Evolutionary conservation across 2,329 filamentous ascomycete genomes (phyloP), one percentile per base, ranked within the genome.

Genomic region (Penicillium expansum): DNA sequence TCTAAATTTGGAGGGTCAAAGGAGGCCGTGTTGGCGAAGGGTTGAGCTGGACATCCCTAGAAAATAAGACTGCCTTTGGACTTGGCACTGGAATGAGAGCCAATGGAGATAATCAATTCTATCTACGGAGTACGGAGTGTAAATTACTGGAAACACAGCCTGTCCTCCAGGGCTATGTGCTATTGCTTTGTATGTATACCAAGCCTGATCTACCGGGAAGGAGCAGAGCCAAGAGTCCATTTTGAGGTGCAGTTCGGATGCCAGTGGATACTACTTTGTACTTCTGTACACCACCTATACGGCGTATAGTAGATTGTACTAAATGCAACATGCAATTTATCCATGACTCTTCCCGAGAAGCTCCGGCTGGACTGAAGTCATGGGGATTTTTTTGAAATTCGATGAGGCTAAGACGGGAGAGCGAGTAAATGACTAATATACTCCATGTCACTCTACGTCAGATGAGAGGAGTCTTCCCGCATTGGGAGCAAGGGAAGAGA

Each of bases 191-290:
- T 24, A 44, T 44, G 52, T 48, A 49, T 49, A 58, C 51, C 51
- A 57, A 49, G 45, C 50, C 24, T 54, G 45, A 57, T 50, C 55
- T 49, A 38, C 55, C 55, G 55, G 55, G 55, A 56, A 43, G 55
- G 14, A 44, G 35, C 45, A 50, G 39, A 44, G 56, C 56, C 52
- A 58, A 58, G 56, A 55, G 39, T 38, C 37, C 32, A 5, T 35
- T 55, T 37, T 39, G 47, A 41, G 44, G 38, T 35, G 20, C 2
- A 52, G 20, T 49, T 50, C 30, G 38, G 52, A 37, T 42, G 13
- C 2, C 14, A 8, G 45, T 43, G 52, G 52, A 50, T 55, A 50
- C 52, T n/a, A 55, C 29, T 42, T 11, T 29, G 52, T 54, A 42
- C 27, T 24, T 24, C 10, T 22, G 33, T 48, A 48, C 33, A 22